Conservation (phyloP, 352 stramenopile genomes). For the Halophytophthora batemanensis region DNA sequence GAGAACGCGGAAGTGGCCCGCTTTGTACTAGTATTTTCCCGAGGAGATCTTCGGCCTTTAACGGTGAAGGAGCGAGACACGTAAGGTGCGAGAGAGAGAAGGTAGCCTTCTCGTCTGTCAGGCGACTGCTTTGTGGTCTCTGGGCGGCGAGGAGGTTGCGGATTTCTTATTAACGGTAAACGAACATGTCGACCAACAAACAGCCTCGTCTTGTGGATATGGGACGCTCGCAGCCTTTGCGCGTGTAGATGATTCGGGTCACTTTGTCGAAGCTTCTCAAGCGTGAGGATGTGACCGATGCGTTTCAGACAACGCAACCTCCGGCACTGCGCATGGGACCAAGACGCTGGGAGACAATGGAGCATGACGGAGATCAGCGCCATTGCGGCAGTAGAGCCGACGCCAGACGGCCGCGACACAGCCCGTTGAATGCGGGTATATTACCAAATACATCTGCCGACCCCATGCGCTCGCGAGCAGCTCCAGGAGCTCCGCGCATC, state of each 20-base stretch:
- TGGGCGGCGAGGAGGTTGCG: slow-evolving; percentile 11
- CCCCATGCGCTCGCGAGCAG: too few relatives aligned
- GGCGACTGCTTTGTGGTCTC: not conserved
- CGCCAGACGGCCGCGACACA: not conserved
- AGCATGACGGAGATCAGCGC: not conserved
- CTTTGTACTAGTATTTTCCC: slow-evolving; percentile 65
- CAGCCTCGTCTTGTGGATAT: slow-evolving; percentile 1
- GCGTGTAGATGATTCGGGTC: too few relatives aligned
- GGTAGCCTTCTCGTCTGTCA: slow-evolving; percentile 11
- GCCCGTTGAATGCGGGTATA: slow-evolving; percentile 25
- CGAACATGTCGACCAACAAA: slow-evolving; percentile 20
- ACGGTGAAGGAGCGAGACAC: slow-evolving; percentile 33
- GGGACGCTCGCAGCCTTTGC: too few relatives aligned
- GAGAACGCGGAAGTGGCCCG: slow-evolving; percentile 35
- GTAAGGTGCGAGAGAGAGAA: slow-evolving; percentile 42
- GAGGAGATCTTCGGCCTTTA: slow-evolving; percentile 44
- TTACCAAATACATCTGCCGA: slow-evolving; percentile 27
- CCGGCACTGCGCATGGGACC: too few relatives aligned
- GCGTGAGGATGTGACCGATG: too few relatives aligned
- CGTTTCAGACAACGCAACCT: too few relatives aligned
- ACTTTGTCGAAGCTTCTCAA: too few relatives aligned
- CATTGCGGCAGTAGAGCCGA: not conserved
- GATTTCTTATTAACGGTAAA: slow-evolving; percentile 54
- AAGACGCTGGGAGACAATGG: too few relatives aligned
- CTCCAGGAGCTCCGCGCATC: too few relatives aligned